phyloP scores from a whole-genome alignment of 2,329 filamentous ascomycete genomes.

The Arthroderma sp. region DNA sequence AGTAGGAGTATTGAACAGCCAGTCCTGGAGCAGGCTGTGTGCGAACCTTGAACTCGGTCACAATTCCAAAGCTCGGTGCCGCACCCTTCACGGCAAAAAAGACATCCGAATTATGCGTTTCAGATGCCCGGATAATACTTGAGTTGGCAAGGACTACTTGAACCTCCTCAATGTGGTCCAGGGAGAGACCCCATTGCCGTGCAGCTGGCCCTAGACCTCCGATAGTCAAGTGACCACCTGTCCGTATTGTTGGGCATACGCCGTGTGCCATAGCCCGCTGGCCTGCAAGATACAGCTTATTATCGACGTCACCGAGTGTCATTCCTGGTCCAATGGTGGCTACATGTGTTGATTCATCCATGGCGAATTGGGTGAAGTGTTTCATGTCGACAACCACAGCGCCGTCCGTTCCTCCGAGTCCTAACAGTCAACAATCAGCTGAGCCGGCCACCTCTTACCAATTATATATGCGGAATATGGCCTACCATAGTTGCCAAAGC shows the following conservation, averaged over 20 bases:
- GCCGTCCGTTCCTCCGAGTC: constrained; percentile 13
- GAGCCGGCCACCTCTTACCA: no score
- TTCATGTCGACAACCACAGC: constrained; percentile 16
- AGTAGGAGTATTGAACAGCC: no score
- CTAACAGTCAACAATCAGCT: not conserved
- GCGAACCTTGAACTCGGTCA: constrained; percentile 31
- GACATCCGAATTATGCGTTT: constrained; percentile 28
- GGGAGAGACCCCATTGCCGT: constrained; percentile 33
- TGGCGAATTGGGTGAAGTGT: constrained; percentile 12
- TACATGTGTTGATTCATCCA: constrained; percentile 9
- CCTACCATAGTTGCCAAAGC: no score
- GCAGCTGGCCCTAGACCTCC: constrained; percentile 21
- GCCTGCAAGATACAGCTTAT: constrained; percentile 12
- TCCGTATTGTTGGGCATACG: constrained; percentile 15
- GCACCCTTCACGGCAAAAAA: constrained; percentile 41
- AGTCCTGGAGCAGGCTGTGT: constrained; percentile 6
- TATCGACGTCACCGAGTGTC: constrained; percentile 15
- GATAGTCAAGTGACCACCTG: constrained; percentile 16
- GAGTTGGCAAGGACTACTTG: constrained; percentile 38
- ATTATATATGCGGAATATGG: no score
- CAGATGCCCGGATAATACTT: constrained; percentile 22
- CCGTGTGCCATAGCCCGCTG: constrained; percentile 16
- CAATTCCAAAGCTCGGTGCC: constrained; percentile 42
- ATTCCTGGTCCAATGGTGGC: constrained; percentile 16
- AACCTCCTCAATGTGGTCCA: constrained; percentile 37